A percentile compares a stretch with the other conserved stretches of the same genome.
Conservation (phyloP, 192 early-diverging fungal genomes). For the Coemansia sp. region DNA sequence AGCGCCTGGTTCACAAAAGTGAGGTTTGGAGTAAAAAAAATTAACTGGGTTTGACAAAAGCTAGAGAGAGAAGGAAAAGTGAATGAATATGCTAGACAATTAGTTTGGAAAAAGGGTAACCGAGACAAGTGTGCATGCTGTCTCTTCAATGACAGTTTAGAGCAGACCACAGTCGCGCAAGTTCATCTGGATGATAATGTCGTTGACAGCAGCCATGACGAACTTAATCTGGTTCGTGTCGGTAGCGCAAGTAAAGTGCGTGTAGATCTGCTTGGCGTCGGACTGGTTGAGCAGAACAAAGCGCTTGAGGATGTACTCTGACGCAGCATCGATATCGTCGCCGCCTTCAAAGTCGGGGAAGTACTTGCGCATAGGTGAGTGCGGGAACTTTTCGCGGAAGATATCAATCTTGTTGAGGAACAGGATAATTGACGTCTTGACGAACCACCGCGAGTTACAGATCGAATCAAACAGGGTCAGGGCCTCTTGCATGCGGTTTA, state of each 20-base stretch:
- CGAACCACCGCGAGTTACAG: conserved; percentile 90
- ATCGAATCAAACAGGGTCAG: conserved; percentile 88
- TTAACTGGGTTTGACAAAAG: neutral
- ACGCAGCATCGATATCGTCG: conserved; percentile 75
- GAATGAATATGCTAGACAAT: conserved; percentile 1
- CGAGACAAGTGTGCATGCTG: neutral
- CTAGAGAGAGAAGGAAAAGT: neutral
- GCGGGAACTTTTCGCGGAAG: conserved; percentile 76
- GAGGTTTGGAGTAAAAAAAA: neutral
- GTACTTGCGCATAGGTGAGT: conserved; percentile 75
- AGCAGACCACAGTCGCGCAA: conserved; percentile 76
- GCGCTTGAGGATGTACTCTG: conserved; percentile 84
- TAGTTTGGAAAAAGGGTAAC: neutral
- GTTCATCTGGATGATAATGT: conserved; percentile 86
- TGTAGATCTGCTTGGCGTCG: conserved; percentile 80
- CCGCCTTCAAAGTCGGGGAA: conserved; percentile 87
- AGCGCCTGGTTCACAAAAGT: neutral
- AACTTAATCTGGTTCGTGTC: conserved; percentile 86
- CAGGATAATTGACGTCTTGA: conserved; percentile 87
- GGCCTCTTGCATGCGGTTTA: conserved; percentile 93
- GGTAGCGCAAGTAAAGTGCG: conserved; percentile 88
- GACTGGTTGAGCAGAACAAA: conserved; percentile 84
- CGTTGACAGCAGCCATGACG: conserved; percentile 91
- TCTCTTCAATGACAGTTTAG: conserved; percentile 43
- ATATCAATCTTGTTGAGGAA: conserved; percentile 96